These are phyloP conservation scores for Puccinia hordei DNA, from an alignment of 1,284 basidiomycete species.

Conservation along the genomic window DNA sequence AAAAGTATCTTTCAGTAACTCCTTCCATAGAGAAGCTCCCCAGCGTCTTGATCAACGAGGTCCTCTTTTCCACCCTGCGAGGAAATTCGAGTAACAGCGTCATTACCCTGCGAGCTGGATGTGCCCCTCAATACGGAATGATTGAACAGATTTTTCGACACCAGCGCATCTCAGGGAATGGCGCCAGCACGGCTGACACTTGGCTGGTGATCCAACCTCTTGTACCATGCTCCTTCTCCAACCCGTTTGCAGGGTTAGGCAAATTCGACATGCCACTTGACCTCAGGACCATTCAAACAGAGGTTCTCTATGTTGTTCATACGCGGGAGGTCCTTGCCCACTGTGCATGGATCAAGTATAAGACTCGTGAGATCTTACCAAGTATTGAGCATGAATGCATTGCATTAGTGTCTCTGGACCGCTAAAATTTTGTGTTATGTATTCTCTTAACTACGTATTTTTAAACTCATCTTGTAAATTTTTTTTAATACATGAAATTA, in stretches of 20 bases:
- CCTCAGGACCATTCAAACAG: too few relatives aligned
- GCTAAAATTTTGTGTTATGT: neutral
- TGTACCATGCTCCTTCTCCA: neutral
- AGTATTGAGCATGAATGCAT: slow-evolving; percentile 8
- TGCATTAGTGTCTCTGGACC: slow-evolving; percentile 11
- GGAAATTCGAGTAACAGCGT: too few relatives aligned
- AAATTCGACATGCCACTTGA: neutral
- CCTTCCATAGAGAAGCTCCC: too few relatives aligned
- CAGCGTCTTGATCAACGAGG: too few relatives aligned
- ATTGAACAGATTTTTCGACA: too few relatives aligned
- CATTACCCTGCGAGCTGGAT: too few relatives aligned
- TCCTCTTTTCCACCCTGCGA: too few relatives aligned
- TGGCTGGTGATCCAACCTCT: slow-evolving; percentile 25
- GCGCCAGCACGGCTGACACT: neutral
- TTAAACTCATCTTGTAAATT: too few relatives aligned
- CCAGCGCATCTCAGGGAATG: too few relatives aligned
- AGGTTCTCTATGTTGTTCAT: neutral
- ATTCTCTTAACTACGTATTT: neutral
- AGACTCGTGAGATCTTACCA: neutral
- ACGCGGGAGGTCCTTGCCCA: slow-evolving; percentile 28
- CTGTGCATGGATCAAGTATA: slow-evolving; percentile 41
- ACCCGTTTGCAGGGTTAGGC: slow-evolving; percentile 16
- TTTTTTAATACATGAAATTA: slow-evolving; percentile 3
- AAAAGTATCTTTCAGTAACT: neutral
- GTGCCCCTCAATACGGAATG: too few relatives aligned